phyloP scores from a whole-genome alignment of 2,329 filamentous ascomycete species.

The Neonectria faginata region DNA sequence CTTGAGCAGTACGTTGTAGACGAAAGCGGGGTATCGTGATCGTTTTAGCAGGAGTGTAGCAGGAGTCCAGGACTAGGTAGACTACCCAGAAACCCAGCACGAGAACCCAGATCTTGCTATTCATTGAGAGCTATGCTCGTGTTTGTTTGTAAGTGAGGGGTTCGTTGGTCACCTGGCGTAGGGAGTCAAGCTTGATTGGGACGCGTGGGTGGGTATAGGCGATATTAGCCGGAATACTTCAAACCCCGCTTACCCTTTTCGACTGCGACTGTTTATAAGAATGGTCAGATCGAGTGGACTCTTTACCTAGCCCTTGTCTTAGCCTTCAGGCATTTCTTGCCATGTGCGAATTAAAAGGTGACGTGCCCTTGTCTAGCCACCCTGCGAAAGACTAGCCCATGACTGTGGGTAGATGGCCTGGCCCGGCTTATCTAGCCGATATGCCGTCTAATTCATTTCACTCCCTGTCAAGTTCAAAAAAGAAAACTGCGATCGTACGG shows the following conservation, averaged over 20 bases:
- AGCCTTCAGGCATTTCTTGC: neutral
- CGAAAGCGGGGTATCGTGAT: too few relatives aligned
- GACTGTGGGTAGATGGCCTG: neutral
- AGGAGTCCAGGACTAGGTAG: too few relatives aligned
- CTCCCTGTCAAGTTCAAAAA: neutral
- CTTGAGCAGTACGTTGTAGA: too few relatives aligned
- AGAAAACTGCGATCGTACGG: neutral
- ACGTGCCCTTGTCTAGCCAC: neutral
- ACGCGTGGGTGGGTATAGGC: neutral
- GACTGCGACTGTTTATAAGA: neutral
- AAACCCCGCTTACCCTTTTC: neutral
- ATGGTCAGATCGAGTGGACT: neutral
- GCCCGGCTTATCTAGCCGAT: neutral
- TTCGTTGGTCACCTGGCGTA: neutral
- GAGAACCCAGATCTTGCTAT: neutral
- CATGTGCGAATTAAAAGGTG: neutral
- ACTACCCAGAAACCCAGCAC: too few relatives aligned
- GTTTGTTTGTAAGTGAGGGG: neutral
- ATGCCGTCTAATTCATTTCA: neutral
- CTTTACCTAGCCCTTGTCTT: neutral
- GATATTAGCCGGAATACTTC: slow-evolving; percentile 1
- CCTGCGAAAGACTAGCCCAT: neutral
- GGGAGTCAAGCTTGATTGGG: neutral
- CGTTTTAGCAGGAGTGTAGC: too few relatives aligned
- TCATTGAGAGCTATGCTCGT: neutral